These are phyloP conservation scores for Suzukiozyma palmioleophila DNA, from an alignment of 1,139 yeast species.

Conservation along the genomic window DNA sequence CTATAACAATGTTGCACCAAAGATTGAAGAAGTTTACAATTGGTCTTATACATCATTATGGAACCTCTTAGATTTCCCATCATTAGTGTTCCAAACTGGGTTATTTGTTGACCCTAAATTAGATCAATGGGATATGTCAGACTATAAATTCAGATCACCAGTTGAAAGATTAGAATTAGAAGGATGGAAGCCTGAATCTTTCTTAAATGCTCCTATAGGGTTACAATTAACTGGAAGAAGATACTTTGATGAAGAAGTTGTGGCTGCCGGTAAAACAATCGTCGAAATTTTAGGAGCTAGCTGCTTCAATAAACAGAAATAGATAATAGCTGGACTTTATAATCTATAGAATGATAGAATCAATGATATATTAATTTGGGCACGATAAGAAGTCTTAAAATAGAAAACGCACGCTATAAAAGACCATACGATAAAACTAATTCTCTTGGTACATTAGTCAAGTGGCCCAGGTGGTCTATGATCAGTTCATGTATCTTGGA, in stretches of 20 bases:
- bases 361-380: neutral
- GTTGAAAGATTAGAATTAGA: constrained; percentile 41
- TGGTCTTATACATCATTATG: constrained; percentile 77
- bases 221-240: constrained; percentile 38
- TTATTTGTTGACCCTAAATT: constrained; percentile 49
- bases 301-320: constrained; percentile 12
- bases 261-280: constrained; percentile 36
- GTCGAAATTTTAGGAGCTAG: constrained; percentile 23
- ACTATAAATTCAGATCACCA: constrained; percentile 32
- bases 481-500: too few relatives aligned
- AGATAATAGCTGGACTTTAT: neutral
- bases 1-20: constrained; percentile 70
- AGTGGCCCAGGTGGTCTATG: too few relatives aligned
- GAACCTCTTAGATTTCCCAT: constrained; percentile 61
- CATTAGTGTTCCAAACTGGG: constrained; percentile 59
- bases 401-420: too few relatives aligned
- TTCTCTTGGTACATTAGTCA: too few relatives aligned
- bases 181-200: constrained; percentile 29
- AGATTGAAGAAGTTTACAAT: constrained; percentile 57
- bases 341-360: neutral
- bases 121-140: constrained; percentile 36
- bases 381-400: too few relatives aligned
- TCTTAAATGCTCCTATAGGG: constrained; percentile 40
- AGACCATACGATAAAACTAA: too few relatives aligned
- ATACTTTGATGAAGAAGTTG: constrained; percentile 38